A percentile compares a stretch with the other conserved stretches of the same genome.
Conservation (phyloP, 2,329 filamentous ascomycete species). For the Rutstroemia sp. region DNA sequence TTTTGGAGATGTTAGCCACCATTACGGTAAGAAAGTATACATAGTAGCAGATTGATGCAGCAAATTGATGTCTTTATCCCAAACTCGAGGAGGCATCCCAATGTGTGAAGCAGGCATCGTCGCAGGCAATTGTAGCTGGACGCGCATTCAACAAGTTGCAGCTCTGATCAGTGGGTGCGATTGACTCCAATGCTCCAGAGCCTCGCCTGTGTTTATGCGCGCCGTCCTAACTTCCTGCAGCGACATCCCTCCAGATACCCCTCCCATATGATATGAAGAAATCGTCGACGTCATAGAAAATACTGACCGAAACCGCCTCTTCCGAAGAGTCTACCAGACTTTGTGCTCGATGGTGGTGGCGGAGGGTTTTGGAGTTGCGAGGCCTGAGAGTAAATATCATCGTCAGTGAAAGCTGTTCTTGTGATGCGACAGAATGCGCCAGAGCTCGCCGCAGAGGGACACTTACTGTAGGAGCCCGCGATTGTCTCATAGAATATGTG, state of each 20-base stretch:
- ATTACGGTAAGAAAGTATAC: background rate
- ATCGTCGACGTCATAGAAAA: constrained; percentile 14
- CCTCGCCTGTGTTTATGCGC: too few relatives aligned
- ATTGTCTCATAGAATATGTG: constrained; percentile 98
- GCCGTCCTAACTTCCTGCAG: too few relatives aligned
- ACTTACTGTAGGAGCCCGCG: constrained; percentile 88
- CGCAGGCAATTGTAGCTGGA: too few relatives aligned
- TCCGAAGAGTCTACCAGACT: constrained; percentile 83
- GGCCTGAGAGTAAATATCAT: constrained; percentile 18
- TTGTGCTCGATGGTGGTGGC: constrained; percentile 84
- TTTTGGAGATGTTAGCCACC: constrained; percentile 50
- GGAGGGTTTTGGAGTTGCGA: constrained; percentile 79
- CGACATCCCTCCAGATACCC: too few relatives aligned
- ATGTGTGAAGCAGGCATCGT: too few relatives aligned
- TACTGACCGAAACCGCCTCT: constrained; percentile 70
- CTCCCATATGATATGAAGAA: too few relatives aligned
- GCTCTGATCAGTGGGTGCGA: too few relatives aligned
- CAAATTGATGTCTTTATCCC: background rate
- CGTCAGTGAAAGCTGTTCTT: constrained; percentile 8
- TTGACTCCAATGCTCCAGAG: too few relatives aligned
- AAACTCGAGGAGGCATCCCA: too few relatives aligned
- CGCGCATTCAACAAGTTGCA: too few relatives aligned
- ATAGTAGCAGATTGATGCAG: background rate
- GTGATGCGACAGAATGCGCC: background rate
- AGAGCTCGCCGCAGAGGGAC: background rate